These are phyloP conservation scores for Beauveria sp. DNA, from an alignment of 2,329 filamentous ascomycete species.

Conservation along the genomic window DNA sequence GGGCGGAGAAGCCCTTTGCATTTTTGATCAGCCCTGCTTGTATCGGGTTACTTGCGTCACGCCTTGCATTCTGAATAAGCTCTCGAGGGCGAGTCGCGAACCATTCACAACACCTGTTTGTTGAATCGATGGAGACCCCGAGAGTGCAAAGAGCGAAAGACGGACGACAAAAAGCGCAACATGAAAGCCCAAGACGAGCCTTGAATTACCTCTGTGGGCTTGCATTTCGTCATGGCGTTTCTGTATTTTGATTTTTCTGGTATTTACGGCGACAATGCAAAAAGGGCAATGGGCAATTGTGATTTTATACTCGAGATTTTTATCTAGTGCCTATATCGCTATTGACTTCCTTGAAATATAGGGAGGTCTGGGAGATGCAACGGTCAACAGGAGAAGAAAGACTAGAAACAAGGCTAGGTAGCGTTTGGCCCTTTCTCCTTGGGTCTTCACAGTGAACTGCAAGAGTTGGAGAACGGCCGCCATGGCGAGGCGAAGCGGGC, in stretches of 20 bases:
- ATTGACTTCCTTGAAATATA: background rate
- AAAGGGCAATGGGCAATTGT: slow-evolving; percentile 3
- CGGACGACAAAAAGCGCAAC: background rate
- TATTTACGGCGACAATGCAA: slow-evolving; percentile 7
- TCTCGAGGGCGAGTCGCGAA: background rate
- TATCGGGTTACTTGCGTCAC: background rate
- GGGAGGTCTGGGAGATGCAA: background rate
- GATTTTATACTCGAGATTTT: slow-evolving; percentile 8
- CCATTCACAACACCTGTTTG: background rate
- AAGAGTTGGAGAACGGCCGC: background rate
- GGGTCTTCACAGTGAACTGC: background rate
- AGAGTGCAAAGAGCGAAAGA: background rate
- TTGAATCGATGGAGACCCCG: background rate
- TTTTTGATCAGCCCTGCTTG: background rate
- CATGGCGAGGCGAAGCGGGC: background rate
- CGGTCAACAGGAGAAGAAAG: background rate
- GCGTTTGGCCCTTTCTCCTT: background rate
- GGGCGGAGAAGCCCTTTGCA: background rate
- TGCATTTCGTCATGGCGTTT: slow-evolving; percentile 12
- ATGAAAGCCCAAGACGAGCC: background rate
- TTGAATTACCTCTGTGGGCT: slow-evolving; percentile 3
- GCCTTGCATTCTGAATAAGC: background rate
- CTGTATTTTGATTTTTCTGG: slow-evolving; percentile 5
- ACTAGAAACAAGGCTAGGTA: background rate
- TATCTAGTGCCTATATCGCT: background rate